Base-by-base conservation (phyloP, 129 eudicot species). In the Helichrysum umbraculigerum region DNA sequence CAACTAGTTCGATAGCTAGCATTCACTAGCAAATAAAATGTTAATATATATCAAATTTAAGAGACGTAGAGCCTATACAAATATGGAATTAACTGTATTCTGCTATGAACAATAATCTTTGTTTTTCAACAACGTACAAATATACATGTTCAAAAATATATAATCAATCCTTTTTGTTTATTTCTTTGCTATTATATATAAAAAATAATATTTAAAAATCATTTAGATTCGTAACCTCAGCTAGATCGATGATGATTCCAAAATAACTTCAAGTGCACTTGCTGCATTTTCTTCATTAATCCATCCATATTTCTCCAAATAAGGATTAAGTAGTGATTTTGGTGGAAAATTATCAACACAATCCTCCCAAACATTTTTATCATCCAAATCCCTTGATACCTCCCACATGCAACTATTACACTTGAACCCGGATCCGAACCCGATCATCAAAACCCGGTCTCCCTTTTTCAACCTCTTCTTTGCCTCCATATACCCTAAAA, bases 371-470 rank as follows among this genome's bases (percentile, higher is more conserved):
- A 79, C 84, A 65, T 79, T 79, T 25, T 68, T 76, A 75, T 71
- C 79, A 30, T 79, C 76, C 72, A 79, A 70, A 50, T 79, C 87
- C 47, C 47, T 75, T 30, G 14, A 19, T 7, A 83, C 87, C 63
- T 83, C 87, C 87, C 84, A 83, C 68, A 83, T 32, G 6, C 81
- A 78, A 51, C 81, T 74, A 75, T 92, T 92, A 61, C 98, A 89
- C 82, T 89, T 92, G 62, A 92, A 92, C 44, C 98, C 98, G 15
- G 98, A 82, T 73, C 86, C 86, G 3, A 83, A 83, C 60, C 86
- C 74, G 22, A 83, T 70, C 84, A 83, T 83, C 70, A 83, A 64
- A 70, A 83, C 79, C 78, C 81, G 73, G 42, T 83, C 84, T 0
- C 87, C 87, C 11, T 42, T 83, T 59, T 75, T 83, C 28, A 83